Evolutionary conservation across 2,329 filamentous ascomycete species (phyloP).

Genomic region (Anthostomella pinea): DNA sequence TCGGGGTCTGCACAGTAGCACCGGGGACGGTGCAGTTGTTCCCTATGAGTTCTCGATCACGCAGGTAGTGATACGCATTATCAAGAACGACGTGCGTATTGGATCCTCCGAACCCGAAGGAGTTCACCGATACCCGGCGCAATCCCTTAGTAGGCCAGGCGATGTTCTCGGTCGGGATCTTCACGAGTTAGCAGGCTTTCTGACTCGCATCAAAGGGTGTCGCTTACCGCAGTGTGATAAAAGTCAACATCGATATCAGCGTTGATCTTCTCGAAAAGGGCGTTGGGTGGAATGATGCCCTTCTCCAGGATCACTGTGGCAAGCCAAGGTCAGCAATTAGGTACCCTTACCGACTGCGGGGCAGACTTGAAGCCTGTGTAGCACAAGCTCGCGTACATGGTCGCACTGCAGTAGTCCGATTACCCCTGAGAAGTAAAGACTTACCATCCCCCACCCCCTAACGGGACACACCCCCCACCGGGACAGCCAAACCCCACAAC

Average conservation of each 20-base stretch:
- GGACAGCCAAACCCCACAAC: too few relatives aligned
- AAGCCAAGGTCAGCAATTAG: too few relatives aligned
- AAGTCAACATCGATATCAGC: slow-evolving; percentile 14
- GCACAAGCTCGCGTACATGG: too few relatives aligned
- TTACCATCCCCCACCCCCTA: too few relatives aligned
- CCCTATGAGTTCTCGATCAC: neutral
- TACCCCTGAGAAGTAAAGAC: too few relatives aligned
- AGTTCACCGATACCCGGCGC: slow-evolving; percentile 25
- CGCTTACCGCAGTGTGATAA: slow-evolving; percentile 2
- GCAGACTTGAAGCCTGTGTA: too few relatives aligned
- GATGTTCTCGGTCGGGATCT: slow-evolving; percentile 2
- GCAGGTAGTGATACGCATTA: slow-evolving; percentile 16
- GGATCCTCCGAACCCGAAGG: slow-evolving; percentile 28
- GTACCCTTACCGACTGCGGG: too few relatives aligned
- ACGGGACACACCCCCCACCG: too few relatives aligned
- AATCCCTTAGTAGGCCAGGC: slow-evolving; percentile 18
- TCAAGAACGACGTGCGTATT: slow-evolving; percentile 27
- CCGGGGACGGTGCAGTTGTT: slow-evolving; percentile 2
- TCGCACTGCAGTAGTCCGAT: too few relatives aligned
- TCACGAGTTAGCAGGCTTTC: neutral
- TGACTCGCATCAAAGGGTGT: neutral
- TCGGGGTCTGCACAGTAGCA: neutral
- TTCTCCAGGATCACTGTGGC: slow-evolving; percentile 20
- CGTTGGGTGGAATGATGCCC: slow-evolving; percentile 28
- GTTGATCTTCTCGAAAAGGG: slow-evolving; percentile 30